Base-by-base conservation (phyloP, 805 yeast species). In the Metschnikowia koreensis region DNA sequence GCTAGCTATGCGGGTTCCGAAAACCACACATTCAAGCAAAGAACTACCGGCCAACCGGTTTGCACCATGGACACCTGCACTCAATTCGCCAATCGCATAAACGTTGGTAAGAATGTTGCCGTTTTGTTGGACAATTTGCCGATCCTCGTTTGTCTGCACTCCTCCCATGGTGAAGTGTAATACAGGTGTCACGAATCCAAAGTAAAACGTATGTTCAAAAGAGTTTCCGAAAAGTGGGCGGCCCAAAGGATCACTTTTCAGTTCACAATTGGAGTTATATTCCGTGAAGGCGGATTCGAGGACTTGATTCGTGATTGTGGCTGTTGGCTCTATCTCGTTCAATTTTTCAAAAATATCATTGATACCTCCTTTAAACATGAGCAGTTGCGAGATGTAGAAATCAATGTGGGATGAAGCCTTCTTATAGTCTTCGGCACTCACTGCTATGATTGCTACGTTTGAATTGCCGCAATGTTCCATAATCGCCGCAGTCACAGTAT, bases 61-160 rank as follows among this genome's bases (percentile, higher is more conserved):
- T 13, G 71, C 76, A 10, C 89, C 89, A 61, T 84, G 89, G 6
- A 84, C 79, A 41, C 88, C 89, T 16, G 88, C 89, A 44, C 84
- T 79, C 17, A 81, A 79, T 62, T 84, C 89, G 12, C 89, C 90
- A 17, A 80, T 81, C 0, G 88, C 88, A 63, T 72, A 83, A 9
- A 84, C 60, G 13, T 84, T 83, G 1, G 66, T 60, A 2, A 79
- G 66, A 8, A 73, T 58, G 1, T 64, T 50, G 15, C 65, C 60
- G 33, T 69, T 58, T 40, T 66, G 60, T 1, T 51, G 53, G 13
- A 59, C 39, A 9, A 62, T 62, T 38, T 62, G 63, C 15, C 59
- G 60, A n/a, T 54, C 13, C 16, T 44, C 41, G 41, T 62, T 61
- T 10, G 64, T 62, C 26, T 61, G 63, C 26, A 65, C 57, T 2